Percentiles rank a stretch among this genome's conserved stretches.
phyloP scores from a whole-genome alignment of 2,329 filamentous ascomycete genomes.

The Apiospora pterosperma region DNA sequence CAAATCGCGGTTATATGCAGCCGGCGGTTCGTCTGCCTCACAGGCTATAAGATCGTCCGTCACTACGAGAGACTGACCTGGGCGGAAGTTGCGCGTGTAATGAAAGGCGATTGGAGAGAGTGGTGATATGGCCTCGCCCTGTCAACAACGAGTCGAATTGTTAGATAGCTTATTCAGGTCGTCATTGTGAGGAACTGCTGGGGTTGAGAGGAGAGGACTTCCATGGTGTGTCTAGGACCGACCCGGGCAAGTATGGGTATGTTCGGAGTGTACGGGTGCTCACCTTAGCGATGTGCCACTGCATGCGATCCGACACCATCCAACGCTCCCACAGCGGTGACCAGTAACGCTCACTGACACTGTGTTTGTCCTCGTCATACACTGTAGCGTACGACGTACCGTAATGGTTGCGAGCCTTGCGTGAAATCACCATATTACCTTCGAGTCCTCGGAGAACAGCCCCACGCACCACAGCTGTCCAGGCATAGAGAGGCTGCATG shows the following conservation, averaged over 20 bases:
- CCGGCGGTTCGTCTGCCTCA: slow-evolving; percentile 64
- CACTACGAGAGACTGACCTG: slow-evolving; percentile 71
- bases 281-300: slow-evolving; percentile 81
- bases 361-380: slow-evolving; percentile 73
- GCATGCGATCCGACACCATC: slow-evolving; percentile 82
- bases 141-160: neutral
- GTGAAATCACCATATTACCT: slow-evolving; percentile 74
- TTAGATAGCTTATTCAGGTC: neutral
- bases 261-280: slow-evolving; percentile 17
- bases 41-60: slow-evolving; percentile 79
- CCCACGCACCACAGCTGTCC: slow-evolving; percentile 76
- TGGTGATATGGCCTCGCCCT: slow-evolving; percentile 75
- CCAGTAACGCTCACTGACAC: slow-evolving; percentile 73
- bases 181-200: neutral
- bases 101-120: slow-evolving; percentile 74
- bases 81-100: slow-evolving; percentile 81
- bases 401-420: slow-evolving; percentile 73
- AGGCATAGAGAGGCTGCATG: slow-evolving; percentile 78
- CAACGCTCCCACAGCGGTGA: slow-evolving; percentile 75
- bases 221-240: neutral
- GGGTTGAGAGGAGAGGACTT: neutral
- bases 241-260: neutral
- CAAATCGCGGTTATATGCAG: slow-evolving; percentile 56
- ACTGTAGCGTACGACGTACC: slow-evolving; percentile 79
- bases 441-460: slow-evolving; percentile 73